These are phyloP conservation scores for Discostella stelligeroides DNA, from an alignment of 108 stramenopile genomes.

Conservation along the genomic window DNA sequence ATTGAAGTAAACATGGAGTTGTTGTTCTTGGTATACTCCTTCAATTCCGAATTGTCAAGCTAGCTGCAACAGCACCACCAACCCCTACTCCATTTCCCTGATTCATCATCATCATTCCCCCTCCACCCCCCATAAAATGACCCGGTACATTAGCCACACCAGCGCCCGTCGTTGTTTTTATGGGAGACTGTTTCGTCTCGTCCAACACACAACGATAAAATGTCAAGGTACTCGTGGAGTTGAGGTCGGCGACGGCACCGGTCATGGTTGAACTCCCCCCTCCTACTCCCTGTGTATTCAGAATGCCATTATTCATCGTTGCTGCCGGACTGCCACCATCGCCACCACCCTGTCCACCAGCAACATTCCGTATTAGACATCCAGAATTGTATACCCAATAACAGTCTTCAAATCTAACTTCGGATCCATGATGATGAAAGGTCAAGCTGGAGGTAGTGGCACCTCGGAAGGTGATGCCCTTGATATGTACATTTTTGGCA, in stretches of 20 bases:
- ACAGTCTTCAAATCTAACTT: slow-evolving; percentile 77
- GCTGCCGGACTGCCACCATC: slow-evolving; percentile 4
- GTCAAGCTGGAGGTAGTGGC: slow-evolving; percentile 66
- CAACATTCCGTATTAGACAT: slow-evolving; percentile 13
- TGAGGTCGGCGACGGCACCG: slow-evolving; percentile 78
- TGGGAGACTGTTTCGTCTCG: slow-evolving; percentile 43
- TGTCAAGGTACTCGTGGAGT: slow-evolving; percentile 67
- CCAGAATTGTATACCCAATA: slow-evolving; percentile 64
- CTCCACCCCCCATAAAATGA: slow-evolving; percentile 19
- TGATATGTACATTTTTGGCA: slow-evolving; percentile 67
- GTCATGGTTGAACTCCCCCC: slow-evolving; percentile 33
- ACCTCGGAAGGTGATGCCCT: slow-evolving; percentile 69
- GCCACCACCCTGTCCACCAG: background rate
- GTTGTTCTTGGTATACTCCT: too few relatives aligned
- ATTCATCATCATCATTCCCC: slow-evolving; percentile 16
- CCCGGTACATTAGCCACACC: slow-evolving; percentile 41
- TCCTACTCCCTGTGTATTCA: background rate
- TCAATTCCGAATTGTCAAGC: slow-evolving; percentile 41
- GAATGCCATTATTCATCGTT: too few relatives aligned
- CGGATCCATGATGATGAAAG: slow-evolving; percentile 79
- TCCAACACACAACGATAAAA: slow-evolving; percentile 76
- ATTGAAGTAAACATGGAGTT: too few relatives aligned
- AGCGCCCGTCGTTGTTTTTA: slow-evolving; percentile 37
- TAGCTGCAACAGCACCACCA: slow-evolving; percentile 5
- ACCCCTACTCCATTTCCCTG: background rate